A percentile compares a stretch with the other conserved stretches of the same genome.
Evolutionary conservation across 192 early-diverging fungal species (phyloP).

Genomic region (Podila epigama): DNA sequence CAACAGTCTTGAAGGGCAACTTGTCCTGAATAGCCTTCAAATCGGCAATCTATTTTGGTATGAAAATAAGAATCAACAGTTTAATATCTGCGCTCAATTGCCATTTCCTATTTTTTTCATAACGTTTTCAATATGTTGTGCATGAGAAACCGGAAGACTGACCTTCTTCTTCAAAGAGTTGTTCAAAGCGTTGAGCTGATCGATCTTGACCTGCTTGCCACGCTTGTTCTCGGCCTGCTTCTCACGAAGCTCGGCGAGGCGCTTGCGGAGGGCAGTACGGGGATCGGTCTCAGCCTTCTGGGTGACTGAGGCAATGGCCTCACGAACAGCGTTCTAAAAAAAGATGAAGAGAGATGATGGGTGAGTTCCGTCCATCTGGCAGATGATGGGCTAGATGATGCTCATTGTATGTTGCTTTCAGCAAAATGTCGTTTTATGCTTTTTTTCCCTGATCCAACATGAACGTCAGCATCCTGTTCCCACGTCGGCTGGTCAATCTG

Average conservation of each 20-base stretch:
- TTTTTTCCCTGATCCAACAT: too few relatives aligned
- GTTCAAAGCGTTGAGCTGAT: conserved; percentile 74
- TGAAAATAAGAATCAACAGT: too few relatives aligned
- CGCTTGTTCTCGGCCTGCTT: conserved; percentile 77
- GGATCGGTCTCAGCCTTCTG: conserved; percentile 41
- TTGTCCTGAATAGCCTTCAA: conserved; percentile 78
- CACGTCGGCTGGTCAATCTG: too few relatives aligned
- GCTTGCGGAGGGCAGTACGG: conserved; percentile 53
- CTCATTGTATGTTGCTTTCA: not conserved
- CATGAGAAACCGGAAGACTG: not conserved
- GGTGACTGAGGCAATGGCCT: conserved; percentile 33
- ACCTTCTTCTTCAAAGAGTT: conserved; percentile 85
- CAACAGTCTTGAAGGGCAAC: conserved; percentile 79
- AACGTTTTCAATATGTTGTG: not conserved
- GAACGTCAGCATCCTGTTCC: too few relatives aligned
- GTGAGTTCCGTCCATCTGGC: not conserved
- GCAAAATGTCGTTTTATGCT: too few relatives aligned
- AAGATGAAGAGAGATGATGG: not conserved
- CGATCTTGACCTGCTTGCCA: conserved; percentile 72
- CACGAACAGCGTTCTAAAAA: conserved; percentile 43
- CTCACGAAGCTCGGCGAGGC: conserved; percentile 71
- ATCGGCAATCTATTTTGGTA: conserved; percentile 65
- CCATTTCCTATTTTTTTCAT: too few relatives aligned
- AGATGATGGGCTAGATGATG: not conserved
- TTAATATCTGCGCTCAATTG: too few relatives aligned